phyloP scores from a whole-genome alignment of 2,329 filamentous ascomycete genomes.

The Aspergillus ochraceus region DNA sequence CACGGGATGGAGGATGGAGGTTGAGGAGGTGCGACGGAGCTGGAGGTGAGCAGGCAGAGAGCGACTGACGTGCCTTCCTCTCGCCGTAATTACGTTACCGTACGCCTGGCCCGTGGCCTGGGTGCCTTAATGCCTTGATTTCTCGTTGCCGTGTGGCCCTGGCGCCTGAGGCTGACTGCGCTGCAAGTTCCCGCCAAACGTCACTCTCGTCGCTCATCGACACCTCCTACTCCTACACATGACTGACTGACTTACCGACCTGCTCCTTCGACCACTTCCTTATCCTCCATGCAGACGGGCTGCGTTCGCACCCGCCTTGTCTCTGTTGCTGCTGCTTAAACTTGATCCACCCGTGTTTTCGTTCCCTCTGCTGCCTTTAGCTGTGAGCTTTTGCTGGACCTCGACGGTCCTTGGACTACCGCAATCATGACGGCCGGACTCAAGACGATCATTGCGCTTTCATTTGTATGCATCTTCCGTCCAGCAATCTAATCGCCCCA shows the following conservation, averaged over 20 bases:
- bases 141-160: constrained; percentile 8
- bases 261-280: neutral
- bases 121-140: constrained; percentile 10
- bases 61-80: constrained; percentile 34
- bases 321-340: neutral
- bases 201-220: constrained; percentile 23
- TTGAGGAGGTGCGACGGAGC: neutral
- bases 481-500: neutral
- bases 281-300: constrained; percentile 12
- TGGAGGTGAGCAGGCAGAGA: constrained; percentile 30
- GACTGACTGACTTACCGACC: neutral
- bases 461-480: constrained; percentile 66
- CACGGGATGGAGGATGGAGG: constrained; percentile 10
- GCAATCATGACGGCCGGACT: constrained; percentile 73
- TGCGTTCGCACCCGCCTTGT: neutral
- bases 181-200: constrained; percentile 23
- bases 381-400: constrained; percentile 9
- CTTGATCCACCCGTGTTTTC: neutral
- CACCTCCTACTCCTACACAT: neutral
- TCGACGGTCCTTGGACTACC: constrained; percentile 24
- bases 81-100: constrained; percentile 15
- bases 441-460: constrained; percentile 98
- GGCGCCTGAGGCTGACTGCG: constrained; percentile 19
- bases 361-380: neutral
- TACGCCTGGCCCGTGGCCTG: constrained; percentile 4